phyloP scores from a whole-genome alignment of 352 stramenopile genomes.

The Pythium oligandrum region DNA sequence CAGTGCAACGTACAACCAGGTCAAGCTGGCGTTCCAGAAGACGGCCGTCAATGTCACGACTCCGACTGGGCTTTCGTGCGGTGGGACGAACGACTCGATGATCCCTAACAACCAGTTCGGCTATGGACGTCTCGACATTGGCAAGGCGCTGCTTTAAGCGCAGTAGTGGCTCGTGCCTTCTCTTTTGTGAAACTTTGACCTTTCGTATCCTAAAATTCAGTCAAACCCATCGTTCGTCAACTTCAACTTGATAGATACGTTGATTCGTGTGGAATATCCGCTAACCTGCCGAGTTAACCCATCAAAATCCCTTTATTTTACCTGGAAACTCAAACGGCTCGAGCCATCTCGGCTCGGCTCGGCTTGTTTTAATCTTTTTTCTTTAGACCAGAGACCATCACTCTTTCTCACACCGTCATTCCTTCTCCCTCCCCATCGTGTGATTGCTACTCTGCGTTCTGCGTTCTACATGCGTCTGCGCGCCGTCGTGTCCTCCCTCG shows the following conservation, averaged over 20 bases:
- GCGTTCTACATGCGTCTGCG: conserved; percentile 1
- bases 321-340: too few relatives aligned
- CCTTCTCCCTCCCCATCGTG: not conserved
- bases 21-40: conserved; percentile 33
- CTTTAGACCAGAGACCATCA: conserved; percentile 7
- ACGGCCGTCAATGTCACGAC: conserved; percentile 22
- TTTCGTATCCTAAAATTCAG: too few relatives aligned
- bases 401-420: not conserved
- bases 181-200: too few relatives aligned
- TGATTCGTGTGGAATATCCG: too few relatives aligned
- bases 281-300: too few relatives aligned
- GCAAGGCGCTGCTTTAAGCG: conserved; percentile 1
- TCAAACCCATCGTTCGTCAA: too few relatives aligned
- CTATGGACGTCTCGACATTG: conserved; percentile 17
- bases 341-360: too few relatives aligned
- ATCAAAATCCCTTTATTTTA: too few relatives aligned
- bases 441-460: too few relatives aligned
- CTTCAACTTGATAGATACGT: too few relatives aligned
- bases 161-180: too few relatives aligned
- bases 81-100: conserved; percentile 25
- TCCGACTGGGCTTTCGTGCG: conserved; percentile 29
- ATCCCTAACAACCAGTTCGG: conserved; percentile 46
- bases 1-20: conserved; percentile 28
- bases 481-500: too few relatives aligned
- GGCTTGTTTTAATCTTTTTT: conserved; percentile 2